phyloP scores from a whole-genome alignment of 352 stramenopile genomes.

The Globisporangium okanoganense region DNA sequence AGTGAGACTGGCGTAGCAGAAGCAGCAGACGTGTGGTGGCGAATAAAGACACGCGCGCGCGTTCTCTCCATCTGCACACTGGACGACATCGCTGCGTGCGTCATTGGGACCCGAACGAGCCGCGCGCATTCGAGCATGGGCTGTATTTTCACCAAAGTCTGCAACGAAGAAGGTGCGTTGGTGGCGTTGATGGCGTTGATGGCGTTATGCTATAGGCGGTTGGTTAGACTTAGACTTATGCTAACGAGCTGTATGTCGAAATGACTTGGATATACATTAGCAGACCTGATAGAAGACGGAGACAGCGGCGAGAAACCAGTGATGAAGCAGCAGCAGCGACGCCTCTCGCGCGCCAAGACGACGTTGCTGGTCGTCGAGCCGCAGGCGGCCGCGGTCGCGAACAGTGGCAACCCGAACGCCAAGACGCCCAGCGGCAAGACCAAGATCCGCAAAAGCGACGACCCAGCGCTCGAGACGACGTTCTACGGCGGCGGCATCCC shows the following conservation, averaged over 20 bases:
- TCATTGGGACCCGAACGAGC: not conserved
- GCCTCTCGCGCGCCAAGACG: constrained; percentile 36
- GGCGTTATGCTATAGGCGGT: not conserved
- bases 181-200: not conserved
- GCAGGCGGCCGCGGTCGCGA: constrained; percentile 5
- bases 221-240: too few relatives aligned
- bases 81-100: not conserved
- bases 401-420: too few relatives aligned
- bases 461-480: constrained; percentile 14
- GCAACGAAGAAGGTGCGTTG: constrained; percentile 12
- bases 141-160: constrained; percentile 21
- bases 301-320: constrained; percentile 9
- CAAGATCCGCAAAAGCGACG: constrained; percentile 12
- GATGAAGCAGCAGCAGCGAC: constrained; percentile 13
- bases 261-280: too few relatives aligned
- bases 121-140: constrained; percentile 12
- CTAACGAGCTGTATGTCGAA: too few relatives aligned
- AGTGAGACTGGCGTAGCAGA: not conserved
- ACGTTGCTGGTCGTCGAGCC: constrained; percentile 30
- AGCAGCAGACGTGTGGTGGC: not conserved
- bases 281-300: constrained; percentile 12
- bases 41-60: not conserved
- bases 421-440: not conserved
- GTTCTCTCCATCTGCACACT: not conserved
- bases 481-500: constrained; percentile 67